phyloP scores from a whole-genome alignment of 2,329 filamentous ascomycete species.

The Xylaria sp. region DNA sequence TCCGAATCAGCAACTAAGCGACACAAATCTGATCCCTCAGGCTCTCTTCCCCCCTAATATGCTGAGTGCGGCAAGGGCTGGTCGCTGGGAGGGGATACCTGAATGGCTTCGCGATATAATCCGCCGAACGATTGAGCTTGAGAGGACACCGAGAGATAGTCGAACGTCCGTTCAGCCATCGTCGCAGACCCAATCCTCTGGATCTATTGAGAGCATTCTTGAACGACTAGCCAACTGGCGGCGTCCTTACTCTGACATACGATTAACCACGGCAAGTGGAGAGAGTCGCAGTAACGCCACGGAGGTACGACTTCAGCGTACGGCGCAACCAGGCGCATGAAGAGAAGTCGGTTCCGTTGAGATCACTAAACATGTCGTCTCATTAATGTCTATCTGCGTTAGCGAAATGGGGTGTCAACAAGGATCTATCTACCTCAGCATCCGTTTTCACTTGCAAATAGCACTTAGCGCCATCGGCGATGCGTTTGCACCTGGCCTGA shows the following conservation, averaged over 20 bases:
- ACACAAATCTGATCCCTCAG: conserved; percentile 51
- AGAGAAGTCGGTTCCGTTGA: background rate
- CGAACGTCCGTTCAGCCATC: conserved; percentile 34
- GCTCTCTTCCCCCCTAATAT: conserved; percentile 63
- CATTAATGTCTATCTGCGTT: background rate
- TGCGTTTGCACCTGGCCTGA: background rate
- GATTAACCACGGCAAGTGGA: conserved; percentile 56
- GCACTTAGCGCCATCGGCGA: background rate
- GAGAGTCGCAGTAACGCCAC: conserved; percentile 38
- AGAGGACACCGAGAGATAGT: conserved; percentile 40
- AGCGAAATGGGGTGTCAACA: background rate
- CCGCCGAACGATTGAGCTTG: conserved; percentile 58
- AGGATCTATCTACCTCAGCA: background rate
- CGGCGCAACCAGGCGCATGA: conserved; percentile 50
- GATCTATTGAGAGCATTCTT: conserved; percentile 35
- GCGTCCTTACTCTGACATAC: conserved; percentile 51
- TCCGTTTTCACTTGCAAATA: conserved; percentile 1
- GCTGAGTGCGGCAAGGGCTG: conserved; percentile 65
- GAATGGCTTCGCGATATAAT: conserved; percentile 66
- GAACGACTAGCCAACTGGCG: conserved; percentile 39
- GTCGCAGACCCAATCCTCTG: conserved; percentile 25
- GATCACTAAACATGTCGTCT: background rate
- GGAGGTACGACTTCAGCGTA: conserved; percentile 47
- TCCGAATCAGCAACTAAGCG: conserved; percentile 53
- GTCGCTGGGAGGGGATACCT: conserved; percentile 69